phyloP scores from a whole-genome alignment of 495 filamentous ascomycete species.

The Patellaria atrata region DNA sequence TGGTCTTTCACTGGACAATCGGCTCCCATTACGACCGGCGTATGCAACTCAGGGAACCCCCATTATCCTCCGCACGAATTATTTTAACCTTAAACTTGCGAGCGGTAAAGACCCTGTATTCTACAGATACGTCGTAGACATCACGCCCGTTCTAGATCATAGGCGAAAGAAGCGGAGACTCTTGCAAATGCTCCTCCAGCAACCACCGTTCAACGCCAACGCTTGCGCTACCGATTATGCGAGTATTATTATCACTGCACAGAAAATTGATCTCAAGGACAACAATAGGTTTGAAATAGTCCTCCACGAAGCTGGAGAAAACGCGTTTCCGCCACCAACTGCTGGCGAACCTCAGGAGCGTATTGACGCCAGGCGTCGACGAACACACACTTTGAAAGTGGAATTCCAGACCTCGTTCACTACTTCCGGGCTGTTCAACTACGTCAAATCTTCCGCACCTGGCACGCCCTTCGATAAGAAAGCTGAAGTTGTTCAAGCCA shows the following conservation, averaged over 20 bases:
- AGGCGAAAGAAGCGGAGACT: constrained; percentile 19
- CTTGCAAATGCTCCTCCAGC: constrained; percentile 16
- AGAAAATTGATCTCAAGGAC: constrained; percentile 13
- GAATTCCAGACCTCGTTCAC: constrained; percentile 13
- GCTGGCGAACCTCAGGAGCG: constrained; percentile 2
- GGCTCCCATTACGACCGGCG: constrained; percentile 27
- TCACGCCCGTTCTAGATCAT: constrained; percentile 8
- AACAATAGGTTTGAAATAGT: constrained; percentile 11
- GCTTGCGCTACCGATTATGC: constrained; percentile 20
- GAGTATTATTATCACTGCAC: constrained; percentile 19
- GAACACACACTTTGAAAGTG: constrained; percentile 13
- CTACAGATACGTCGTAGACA: constrained; percentile 20
- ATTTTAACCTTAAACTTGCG: constrained; percentile 25
- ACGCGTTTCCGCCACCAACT: constrained; percentile 5
- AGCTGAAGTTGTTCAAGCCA: constrained; percentile 29
- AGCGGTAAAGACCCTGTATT: constrained; percentile 2
- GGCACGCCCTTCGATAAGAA: constrained; percentile 14
- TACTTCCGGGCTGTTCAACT: constrained; percentile 20
- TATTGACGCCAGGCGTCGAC: constrained; percentile 3
- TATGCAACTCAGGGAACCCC: constrained; percentile 31
- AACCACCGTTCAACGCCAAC: constrained; percentile 10
- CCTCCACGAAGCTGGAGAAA: constrained; percentile 10
- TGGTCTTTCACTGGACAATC: neutral
- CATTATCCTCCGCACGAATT: constrained; percentile 33
- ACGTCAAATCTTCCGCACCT: constrained; percentile 19